Base-by-base conservation (phyloP, 768 basidiomycete species). In the Collybiopsis luxurians region DNA sequence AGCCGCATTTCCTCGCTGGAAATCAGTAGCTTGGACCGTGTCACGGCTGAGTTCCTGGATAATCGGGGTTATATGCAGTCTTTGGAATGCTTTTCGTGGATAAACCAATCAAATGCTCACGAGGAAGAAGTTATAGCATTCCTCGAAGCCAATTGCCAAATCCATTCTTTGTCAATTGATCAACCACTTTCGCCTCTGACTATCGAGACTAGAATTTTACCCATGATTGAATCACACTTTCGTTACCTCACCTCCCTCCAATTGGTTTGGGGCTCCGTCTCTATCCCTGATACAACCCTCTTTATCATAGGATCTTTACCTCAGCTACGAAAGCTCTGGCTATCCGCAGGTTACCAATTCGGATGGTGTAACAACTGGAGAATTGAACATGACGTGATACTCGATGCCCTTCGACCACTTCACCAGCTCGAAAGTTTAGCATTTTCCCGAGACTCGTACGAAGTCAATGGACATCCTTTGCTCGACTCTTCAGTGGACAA, bases 401-500 rank as follows among this genome's bases (percentile, higher is more conserved):
- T 62, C 15, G 57, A 60, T 4, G 28, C 46, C 1, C 63, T 72
- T 44, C 53, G 52, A 23, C 61, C 66, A 5, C 67, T 72, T n/a
- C 34, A 24, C 2, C 34, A 50, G 7, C 66, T 72, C 13, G 57
- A 64, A 54, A 62, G 51, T 1, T 52, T 72, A 13, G 66, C 64
- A 12, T 70, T 71, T 50, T 68, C 69, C 13, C 59, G 66, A 15
- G 71, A 72, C 53, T 68, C 71, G 3, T 71, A 72, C 50, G 27
- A 23, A 10, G 61, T 61, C 34, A 52, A 63, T 19, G 59, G 58
- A 7, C 71, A 71, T 50, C 62, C 61, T 17, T 10, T 61, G n/a
- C 62, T 67, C 11, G 65, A 61, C 13, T 64, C 62, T 7, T 52
- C 61, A 54, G 56, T 30, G 61, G 62, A 44, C 23, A 39, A 30